Evolutionary conservation across 2,329 filamentous ascomycete genomes (phyloP).

Genomic region (Aspergillus sp.): DNA sequence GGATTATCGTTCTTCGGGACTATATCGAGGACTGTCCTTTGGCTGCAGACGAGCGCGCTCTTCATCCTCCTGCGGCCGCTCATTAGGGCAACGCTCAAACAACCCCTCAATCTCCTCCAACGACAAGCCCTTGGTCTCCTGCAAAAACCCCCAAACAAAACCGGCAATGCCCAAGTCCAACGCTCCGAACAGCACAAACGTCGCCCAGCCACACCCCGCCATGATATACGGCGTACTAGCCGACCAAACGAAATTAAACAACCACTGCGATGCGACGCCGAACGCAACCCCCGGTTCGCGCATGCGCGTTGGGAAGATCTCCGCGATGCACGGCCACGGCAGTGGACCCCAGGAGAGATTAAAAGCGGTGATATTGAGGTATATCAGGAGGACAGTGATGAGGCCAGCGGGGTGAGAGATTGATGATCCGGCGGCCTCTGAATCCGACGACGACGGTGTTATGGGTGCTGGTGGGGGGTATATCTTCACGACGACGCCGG

Average conservation of each 20-base stretch:
- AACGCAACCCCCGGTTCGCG: conserved; percentile 34
- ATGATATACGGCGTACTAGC: conserved; percentile 38
- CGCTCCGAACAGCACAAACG: conserved; percentile 36
- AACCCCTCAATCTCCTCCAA: conserved; percentile 33
- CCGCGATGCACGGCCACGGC: conserved; percentile 32
- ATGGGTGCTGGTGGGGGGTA: conserved; percentile 20
- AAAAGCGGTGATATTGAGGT: conserved; percentile 45
- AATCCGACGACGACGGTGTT: conserved; percentile 7
- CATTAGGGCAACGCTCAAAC: too few relatives aligned
- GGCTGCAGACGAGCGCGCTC: too few relatives aligned
- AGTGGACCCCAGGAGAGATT: conserved; percentile 36
- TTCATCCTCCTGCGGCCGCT: too few relatives aligned
- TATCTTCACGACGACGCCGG: conserved; percentile 39
- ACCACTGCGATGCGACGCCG: conserved; percentile 34
- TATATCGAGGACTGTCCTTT: too few relatives aligned
- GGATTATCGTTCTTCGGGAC: too few relatives aligned
- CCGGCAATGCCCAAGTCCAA: conserved; percentile 40
- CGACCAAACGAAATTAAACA: conserved; percentile 36
- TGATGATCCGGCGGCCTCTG: conserved; percentile 33
- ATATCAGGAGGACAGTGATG: conserved; percentile 47
- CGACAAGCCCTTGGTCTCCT: conserved; percentile 46
- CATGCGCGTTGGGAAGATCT: conserved; percentile 33
- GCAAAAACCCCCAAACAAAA: conserved; percentile 48
- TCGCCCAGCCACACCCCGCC: conserved; percentile 40
- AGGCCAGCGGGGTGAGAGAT: conserved; percentile 32